Evolutionary conservation across 768 basidiomycete species (phyloP), one percentile per base, ranked within the genome.

Genomic region (Russula virescens): DNA sequence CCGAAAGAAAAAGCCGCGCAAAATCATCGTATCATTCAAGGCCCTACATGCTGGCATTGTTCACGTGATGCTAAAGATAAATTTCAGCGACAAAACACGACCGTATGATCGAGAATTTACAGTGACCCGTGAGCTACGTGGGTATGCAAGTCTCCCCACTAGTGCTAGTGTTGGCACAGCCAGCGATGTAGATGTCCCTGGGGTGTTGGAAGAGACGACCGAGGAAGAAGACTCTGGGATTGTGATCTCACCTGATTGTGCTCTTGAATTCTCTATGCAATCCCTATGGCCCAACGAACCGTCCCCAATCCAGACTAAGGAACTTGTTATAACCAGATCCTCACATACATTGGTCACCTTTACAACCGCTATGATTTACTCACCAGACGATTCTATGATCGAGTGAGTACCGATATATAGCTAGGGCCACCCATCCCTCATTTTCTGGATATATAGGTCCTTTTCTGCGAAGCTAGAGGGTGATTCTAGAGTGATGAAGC

Each of bases 211-310:
- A 4, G 35, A 26, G 5, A 9, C 2, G 1, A 14, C 4, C 5
- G 31, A 23, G 21, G 13, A 38, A 18, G 51, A 58, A 45, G 56
- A 18, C 40, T 35, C 35, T 31, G 56, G 56, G 6, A 23, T 65
- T 25, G 48, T 19, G 0, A 52, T 66, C 54, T 66, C 59, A 1
- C 46, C 54, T n/a, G 55, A 58, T 42, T 35, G 4, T 3, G 63
- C 63, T 9, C 34, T 66, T 47, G 55, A 65, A n/a, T 66, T 66
- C 40, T 45, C 18, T 25, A 26, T 48, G 45, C 49, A 52, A 58
- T 35, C 49, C n/a, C 6, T 49, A 21, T 38, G 19, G 28, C 5
- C n/a, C 18, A 31, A 47, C 21, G 63, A 54, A 5, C 7, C 31
- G 16, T 57, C 49, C 25, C 21, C 25, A 23, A 28, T 26, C 5